phyloP scores from a whole-genome alignment of 2,329 filamentous ascomycete species.

The Colletotrichum scovillei region DNA sequence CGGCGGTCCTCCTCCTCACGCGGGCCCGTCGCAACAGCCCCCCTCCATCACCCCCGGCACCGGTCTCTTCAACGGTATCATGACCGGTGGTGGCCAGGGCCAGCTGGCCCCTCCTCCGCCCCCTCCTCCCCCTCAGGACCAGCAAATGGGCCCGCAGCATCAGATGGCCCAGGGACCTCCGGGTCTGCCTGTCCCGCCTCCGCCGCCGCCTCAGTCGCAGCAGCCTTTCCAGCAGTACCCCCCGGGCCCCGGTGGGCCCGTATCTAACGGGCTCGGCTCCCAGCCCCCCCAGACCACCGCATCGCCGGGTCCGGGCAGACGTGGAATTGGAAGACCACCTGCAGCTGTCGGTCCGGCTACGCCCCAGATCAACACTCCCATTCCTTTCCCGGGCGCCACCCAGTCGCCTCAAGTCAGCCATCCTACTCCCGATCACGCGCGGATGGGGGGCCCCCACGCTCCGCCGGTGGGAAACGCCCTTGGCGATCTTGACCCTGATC shows the following conservation, averaged over 20 bases:
- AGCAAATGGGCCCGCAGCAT: conserved; percentile 63
- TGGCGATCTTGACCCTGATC: conserved; percentile 87
- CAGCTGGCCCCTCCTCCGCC: conserved; percentile 86
- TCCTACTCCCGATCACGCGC: conserved; percentile 77
- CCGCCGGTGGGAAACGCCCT: conserved; percentile 71
- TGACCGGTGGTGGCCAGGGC: conserved; percentile 88
- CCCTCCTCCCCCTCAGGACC: conserved; percentile 69
- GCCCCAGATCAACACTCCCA: conserved; percentile 89
- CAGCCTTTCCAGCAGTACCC: conserved; percentile 80
- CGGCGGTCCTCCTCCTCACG: conserved; percentile 78
- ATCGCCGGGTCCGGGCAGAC: conserved; percentile 86
- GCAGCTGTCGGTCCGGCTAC: conserved; percentile 79
- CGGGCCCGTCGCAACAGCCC: conserved; percentile 83
- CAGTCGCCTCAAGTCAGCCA: conserved; percentile 90
- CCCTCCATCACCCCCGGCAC: conserved; percentile 92
- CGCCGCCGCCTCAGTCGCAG: conserved; percentile 71
- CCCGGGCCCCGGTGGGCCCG: conserved; percentile 62
- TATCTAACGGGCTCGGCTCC: conserved; percentile 78
- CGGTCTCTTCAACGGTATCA: conserved; percentile 94
- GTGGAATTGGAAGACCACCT: conserved; percentile 74
- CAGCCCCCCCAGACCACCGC: conserved; percentile 87
- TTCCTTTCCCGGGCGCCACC: conserved; percentile 84
- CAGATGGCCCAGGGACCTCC: conserved; percentile 81
- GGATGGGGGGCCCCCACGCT: conserved; percentile 57
- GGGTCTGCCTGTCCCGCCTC: conserved; percentile 68